Base-by-base conservation (phyloP, 768 basidiomycete species). In the Mycena venus region DNA sequence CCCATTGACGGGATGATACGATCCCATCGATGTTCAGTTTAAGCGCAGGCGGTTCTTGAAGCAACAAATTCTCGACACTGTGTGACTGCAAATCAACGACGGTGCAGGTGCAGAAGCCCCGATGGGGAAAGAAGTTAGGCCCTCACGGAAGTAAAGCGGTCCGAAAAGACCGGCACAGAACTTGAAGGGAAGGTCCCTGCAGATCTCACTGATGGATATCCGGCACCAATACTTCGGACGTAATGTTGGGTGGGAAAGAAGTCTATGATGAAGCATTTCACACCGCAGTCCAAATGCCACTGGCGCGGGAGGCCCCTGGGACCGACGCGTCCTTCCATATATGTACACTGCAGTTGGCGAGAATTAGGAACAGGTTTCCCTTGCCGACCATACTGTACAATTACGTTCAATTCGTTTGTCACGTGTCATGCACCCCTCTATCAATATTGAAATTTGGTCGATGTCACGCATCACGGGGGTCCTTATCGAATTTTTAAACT, bases 161-260 rank as follows among this genome's bases (percentile, higher is more conserved):
- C 64, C 65, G 64, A 62, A 62, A 40, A n/a, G 15, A 42, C 49
- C 58, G n/a, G 71, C 71, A 56, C 58, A 12, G 2, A n/a, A 14
- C 36, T 68, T 14, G 40, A 31, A 9, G 42, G 21, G n/a, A n/a
- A n/a, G n/a, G n/a, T n/a, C 29, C 19, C 44, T 14, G 62, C 47
- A 65, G 55, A 65, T 73, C 59, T 62, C 31, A 23, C 49, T 25
- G n/a, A 53, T 56, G 61, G n/a, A n/a, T n/a, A n/a, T n/a, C n/a
- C n/a, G n/a, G n/a, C n/a, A n/a, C n/a, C n/a, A n/a, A n/a, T n/a
- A n/a, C n/a, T n/a, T n/a, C n/a, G n/a, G n/a, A n/a, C n/a, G n/a
- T n/a, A n/a, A n/a, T n/a, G n/a, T n/a, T n/a, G n/a, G n/a, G n/a
- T n/a, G n/a, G n/a, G n/a, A n/a, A n/a, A n/a, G 17, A 31, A 51